These are phyloP conservation scores for Jackrogersella minutella DNA, from an alignment of 495 filamentous ascomycete species.

Conservation along the genomic window DNA sequence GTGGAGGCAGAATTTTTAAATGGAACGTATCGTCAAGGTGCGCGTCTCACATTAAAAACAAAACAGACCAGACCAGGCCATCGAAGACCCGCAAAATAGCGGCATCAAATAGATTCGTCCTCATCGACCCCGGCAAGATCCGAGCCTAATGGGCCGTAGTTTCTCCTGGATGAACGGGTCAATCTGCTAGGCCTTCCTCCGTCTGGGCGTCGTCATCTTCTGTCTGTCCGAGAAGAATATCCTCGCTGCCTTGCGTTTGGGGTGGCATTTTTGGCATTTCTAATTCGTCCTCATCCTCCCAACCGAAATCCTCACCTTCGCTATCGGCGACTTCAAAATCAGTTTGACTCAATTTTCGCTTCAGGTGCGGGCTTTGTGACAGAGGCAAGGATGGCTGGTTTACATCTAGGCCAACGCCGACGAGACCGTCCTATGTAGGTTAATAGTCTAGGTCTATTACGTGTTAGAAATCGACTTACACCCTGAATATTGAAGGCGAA, in stretches of 20 bases:
- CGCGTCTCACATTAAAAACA: slow-evolving; percentile 22
- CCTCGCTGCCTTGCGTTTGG: slow-evolving; percentile 63
- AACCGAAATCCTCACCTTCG: slow-evolving; percentile 61
- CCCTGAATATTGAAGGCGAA: slow-evolving; percentile 51
- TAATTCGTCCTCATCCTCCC: slow-evolving; percentile 58
- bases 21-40: slow-evolving; percentile 19
- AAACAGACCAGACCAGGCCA: slow-evolving; percentile 21
- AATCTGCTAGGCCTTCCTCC: slow-evolving; percentile 36
- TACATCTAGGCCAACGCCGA: slow-evolving; percentile 34
- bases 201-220: slow-evolving; percentile 43
- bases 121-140: slow-evolving; percentile 30
- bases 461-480: slow-evolving; percentile 42
- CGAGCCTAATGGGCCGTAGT: slow-evolving; percentile 15
- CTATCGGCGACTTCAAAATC: slow-evolving; percentile 59
- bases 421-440: slow-evolving; percentile 40
- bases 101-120: slow-evolving; percentile 19
- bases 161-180: slow-evolving; percentile 18
- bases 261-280: slow-evolving; percentile 55
- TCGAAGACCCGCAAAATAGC: slow-evolving; percentile 15
- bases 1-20: slow-evolving; percentile 24
- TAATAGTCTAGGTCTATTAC: slow-evolving; percentile 9
- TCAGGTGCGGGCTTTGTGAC: slow-evolving; percentile 45
- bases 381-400: slow-evolving; percentile 38
- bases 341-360: slow-evolving; percentile 56
- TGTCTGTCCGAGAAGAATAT: slow-evolving; percentile 51